Base-by-base conservation (phyloP, 768 basidiomycete species). In the Serendipita sp. region DNA sequence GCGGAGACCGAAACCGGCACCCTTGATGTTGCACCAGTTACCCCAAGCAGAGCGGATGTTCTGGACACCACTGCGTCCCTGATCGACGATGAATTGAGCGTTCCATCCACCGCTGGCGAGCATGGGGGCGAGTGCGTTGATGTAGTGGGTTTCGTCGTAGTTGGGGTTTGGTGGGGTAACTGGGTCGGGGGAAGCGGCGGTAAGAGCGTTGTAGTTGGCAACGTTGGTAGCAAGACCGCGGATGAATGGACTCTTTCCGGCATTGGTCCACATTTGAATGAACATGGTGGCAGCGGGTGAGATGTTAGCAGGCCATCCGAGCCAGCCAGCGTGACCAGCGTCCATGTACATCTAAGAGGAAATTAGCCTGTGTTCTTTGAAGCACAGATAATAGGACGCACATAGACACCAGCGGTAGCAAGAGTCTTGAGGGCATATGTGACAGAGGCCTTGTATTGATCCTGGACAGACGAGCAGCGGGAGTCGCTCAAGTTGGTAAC, bases 21-120 rank as follows among this genome's bases (percentile, higher is more conserved):
- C 78, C 69, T 79, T 78, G 70, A 86, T 80, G 71, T 86, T 86
- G 78, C 83, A 84, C 81, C 82, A 86, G 74, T 85, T 80, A 68
- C 83, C 83, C 83, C 83, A 84, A 67, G 75, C 72, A 30, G 76
- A 71, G 63, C 83, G 81, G 73, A 85, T 76, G 75, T 82, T 80
- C 75, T 85, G 83, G 18, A 77, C 76, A 72, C 84, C 84, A 45
- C 82, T 80, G 65, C 84, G 83, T 65, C 81, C 80, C 75, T 84
- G 83, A 74, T 85, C 84, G 65, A 85, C 83, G 71, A 85, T 81
- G 75, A 84, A 85, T 69, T 81, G 78, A 41, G 82, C 81, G 60
- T 78, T 77, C 78, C 81, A 84, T 66, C 80, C 81, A 32, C 68
- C 65, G 7, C 71, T 70, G 11, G 70, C 67, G 62, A 84, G 76